Conservation (phyloP, 306 rosid genomes). For the Acacia crassicarpa region DNA sequence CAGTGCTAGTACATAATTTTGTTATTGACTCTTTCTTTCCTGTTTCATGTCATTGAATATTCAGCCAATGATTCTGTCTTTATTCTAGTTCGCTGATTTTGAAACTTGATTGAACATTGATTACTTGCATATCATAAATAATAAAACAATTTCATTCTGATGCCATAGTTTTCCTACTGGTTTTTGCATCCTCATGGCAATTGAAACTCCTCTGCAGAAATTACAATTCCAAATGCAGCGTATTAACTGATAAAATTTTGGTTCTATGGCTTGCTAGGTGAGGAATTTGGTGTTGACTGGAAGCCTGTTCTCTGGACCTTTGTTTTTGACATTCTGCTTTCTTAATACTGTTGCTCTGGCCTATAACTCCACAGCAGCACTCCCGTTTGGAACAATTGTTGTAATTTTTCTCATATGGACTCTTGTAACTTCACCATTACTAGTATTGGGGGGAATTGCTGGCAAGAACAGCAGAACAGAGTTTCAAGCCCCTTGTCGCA, state of each 20-base stretch:
- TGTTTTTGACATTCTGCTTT: conserved; percentile 36
- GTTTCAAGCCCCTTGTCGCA: conserved; percentile 42
- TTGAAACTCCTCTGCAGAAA: not conserved
- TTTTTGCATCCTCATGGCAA: not conserved
- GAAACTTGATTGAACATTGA: too few species aligned
- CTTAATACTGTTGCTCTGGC: conserved; percentile 37
- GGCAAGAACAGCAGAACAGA: conserved; percentile 37
- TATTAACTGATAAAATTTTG: not conserved
- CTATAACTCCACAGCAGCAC: conserved; percentile 37
- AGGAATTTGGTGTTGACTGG: conserved; percentile 36
- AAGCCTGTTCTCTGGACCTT: conserved; percentile 39
- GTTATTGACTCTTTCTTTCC: not conserved
- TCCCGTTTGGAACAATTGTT: conserved; percentile 39
- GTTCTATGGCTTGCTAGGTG: conserved; percentile 26
- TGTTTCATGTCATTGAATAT: not conserved
- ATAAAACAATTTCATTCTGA: not conserved
- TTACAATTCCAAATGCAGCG: not conserved
- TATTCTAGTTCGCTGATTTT: not conserved
- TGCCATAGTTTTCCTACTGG: not conserved
- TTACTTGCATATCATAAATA: not conserved
- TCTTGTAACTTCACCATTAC: conserved; percentile 34
- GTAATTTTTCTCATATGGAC: conserved; percentile 39
- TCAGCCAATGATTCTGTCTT: not conserved
- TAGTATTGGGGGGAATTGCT: conserved; percentile 35
- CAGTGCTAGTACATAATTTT: not conserved